phyloP scores from a whole-genome alignment of 495 filamentous ascomycete genomes.

The Xylaria cubensis region DNA sequence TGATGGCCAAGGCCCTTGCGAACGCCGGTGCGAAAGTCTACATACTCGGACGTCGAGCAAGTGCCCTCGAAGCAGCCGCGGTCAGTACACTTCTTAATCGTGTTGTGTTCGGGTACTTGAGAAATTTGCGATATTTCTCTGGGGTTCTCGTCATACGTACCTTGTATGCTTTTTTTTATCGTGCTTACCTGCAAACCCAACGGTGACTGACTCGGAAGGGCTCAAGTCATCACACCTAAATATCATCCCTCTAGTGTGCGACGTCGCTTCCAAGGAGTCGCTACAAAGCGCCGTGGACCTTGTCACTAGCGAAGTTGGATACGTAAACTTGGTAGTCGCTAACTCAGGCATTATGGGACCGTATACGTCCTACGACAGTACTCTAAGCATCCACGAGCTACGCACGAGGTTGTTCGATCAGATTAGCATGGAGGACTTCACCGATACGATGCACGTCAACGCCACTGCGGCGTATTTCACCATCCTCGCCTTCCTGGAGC shows the following conservation, averaged over 20 bases:
- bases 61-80: slow-evolving; percentile 55
- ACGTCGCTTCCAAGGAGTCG: slow-evolving; percentile 63
- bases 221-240: slow-evolving; percentile 18
- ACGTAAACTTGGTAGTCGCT: slow-evolving; percentile 64
- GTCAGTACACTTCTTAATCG: not conserved
- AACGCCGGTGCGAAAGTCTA: slow-evolving; percentile 73
- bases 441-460: slow-evolving; percentile 56
- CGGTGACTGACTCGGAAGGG: not conserved
- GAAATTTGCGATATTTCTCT: not conserved
- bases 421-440: slow-evolving; percentile 56
- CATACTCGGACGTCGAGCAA: slow-evolving; percentile 67
- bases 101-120: not conserved
- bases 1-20: slow-evolving; percentile 69
- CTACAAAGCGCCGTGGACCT: slow-evolving; percentile 55
- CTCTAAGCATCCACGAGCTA: slow-evolving; percentile 49
- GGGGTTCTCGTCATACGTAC: not conserved
- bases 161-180: not conserved
- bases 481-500: slow-evolving; percentile 59
- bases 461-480: slow-evolving; percentile 60
- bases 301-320: slow-evolving; percentile 55
- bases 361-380: slow-evolving; percentile 42
- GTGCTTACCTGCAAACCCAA: not conserved
- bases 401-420: slow-evolving; percentile 52
- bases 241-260: slow-evolving; percentile 64
- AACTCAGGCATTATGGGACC: slow-evolving; percentile 65